phyloP scores from a whole-genome alignment of 2,329 filamentous ascomycete genomes.

The Penicillium sp. region DNA sequence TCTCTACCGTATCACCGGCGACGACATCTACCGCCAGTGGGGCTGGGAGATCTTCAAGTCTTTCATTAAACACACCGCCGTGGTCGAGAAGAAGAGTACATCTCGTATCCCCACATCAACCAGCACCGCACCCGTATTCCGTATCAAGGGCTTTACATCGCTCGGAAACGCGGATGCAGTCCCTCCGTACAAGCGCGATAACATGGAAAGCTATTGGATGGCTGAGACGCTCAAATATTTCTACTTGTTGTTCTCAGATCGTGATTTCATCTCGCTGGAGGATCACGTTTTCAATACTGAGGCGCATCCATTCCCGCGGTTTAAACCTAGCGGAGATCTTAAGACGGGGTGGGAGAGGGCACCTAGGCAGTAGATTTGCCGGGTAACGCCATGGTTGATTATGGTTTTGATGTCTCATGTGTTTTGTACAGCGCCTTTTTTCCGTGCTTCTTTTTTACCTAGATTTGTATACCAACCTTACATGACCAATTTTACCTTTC shows the following conservation, averaged over 20 bases:
- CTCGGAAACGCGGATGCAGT: slow-evolving; percentile 70
- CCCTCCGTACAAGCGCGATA: slow-evolving; percentile 71
- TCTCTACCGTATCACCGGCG: slow-evolving; percentile 97
- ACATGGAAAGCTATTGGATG: slow-evolving; percentile 99
- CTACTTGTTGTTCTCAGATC: slow-evolving; percentile 85
- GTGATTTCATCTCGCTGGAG: slow-evolving; percentile 78
- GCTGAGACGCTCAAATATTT: slow-evolving; percentile 98
- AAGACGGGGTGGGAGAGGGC: slow-evolving; percentile 43
- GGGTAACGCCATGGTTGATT: not conserved
- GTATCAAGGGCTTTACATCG: slow-evolving; percentile 69
- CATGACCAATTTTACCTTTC: not conserved
- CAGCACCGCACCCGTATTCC: slow-evolving; percentile 11
- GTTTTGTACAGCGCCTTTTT: not conserved
- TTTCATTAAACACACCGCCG: slow-evolving; percentile 81
- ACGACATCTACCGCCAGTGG: slow-evolving; percentile 87
- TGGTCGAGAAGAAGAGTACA: slow-evolving; percentile 60
- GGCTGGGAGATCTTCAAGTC: slow-evolving; percentile 98
- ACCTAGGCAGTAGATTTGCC: slow-evolving; percentile 7
- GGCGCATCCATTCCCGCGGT: slow-evolving; percentile 84
- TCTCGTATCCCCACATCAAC: slow-evolving; percentile 10
- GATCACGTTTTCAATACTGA: slow-evolving; percentile 94
- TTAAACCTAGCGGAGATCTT: slow-evolving; percentile 63
- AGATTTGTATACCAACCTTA: slow-evolving; percentile 1
- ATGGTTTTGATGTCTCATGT: not conserved
- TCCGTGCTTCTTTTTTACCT: not conserved